phyloP scores from a whole-genome alignment of 2,329 filamentous ascomycete species.

The Drechslerella coelobrocha region DNA sequence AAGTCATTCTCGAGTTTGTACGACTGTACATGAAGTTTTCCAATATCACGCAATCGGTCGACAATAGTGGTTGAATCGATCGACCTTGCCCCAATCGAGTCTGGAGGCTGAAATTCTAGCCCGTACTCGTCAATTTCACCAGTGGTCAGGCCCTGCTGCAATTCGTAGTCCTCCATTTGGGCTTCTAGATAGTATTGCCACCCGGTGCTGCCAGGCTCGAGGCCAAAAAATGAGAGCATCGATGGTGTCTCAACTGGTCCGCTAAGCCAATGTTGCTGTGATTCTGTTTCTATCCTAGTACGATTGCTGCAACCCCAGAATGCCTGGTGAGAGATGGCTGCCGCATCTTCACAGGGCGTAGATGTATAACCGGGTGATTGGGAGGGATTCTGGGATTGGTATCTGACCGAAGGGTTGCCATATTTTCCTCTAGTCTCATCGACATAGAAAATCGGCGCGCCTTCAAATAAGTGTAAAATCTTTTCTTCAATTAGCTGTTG shows the following conservation, averaged over 20 bases:
- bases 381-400: neutral
- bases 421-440: slow-evolving; percentile 35
- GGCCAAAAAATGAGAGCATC: slow-evolving; percentile 53
- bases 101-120: slow-evolving; percentile 40
- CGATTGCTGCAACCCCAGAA: slow-evolving; percentile 27
- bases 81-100: slow-evolving; percentile 40
- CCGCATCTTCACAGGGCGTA: slow-evolving; percentile 18
- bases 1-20: slow-evolving; percentile 23
- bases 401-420: slow-evolving; percentile 20
- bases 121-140: slow-evolving; percentile 52
- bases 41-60: slow-evolving; percentile 41
- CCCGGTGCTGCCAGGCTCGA: slow-evolving; percentile 53
- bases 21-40: slow-evolving; percentile 20
- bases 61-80: slow-evolving; percentile 44
- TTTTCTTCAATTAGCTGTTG: slow-evolving; percentile 7
- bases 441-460: slow-evolving; percentile 32
- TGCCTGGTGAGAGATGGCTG: slow-evolving; percentile 24
- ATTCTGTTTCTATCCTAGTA: neutral
- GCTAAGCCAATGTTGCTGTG: slow-evolving; percentile 36
- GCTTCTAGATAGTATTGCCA: slow-evolving; percentile 54
- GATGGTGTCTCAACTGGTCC: slow-evolving; percentile 52
- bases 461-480: slow-evolving; percentile 22
- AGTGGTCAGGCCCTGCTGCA: slow-evolving; percentile 45
- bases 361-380: neutral
- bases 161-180: slow-evolving; percentile 52